phyloP scores from a whole-genome alignment of 257 asterid genomes.

The Solanum corneliomulleri region DNA sequence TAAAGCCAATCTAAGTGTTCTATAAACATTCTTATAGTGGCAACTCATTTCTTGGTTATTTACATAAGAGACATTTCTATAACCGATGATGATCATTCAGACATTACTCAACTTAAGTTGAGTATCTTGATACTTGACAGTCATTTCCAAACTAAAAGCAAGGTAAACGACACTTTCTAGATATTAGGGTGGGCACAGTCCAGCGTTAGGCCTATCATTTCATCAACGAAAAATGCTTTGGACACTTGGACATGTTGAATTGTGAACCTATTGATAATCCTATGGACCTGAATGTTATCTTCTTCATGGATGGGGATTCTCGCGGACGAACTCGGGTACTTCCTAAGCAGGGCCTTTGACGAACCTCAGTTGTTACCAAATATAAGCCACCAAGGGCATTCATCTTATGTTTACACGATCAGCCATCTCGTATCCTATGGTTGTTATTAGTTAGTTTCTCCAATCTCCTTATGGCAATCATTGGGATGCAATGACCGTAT shows the following conservation, averaged over 20 bases:
- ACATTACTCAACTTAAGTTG: neutral
- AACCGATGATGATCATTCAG: neutral
- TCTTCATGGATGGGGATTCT: neutral
- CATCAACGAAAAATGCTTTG: neutral
- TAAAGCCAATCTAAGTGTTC: neutral
- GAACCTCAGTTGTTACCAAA: neutral
- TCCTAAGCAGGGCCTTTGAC: neutral
- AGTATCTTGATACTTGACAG: neutral
- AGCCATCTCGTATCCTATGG: neutral
- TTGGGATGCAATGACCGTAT: neutral
- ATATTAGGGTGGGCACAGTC: neutral
- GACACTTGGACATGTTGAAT: neutral
- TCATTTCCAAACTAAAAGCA: neutral
- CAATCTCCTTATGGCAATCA: neutral
- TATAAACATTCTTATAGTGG: neutral
- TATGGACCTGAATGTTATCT: neutral
- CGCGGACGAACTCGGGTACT: neutral
- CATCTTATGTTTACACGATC: neutral
- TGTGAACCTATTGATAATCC: neutral
- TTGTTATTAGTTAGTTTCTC: neutral
- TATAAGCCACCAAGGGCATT: neutral
- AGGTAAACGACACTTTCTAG: neutral
- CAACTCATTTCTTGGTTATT: neutral
- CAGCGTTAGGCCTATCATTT: neutral
- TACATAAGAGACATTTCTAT: neutral